Evolutionary conservation across 73 alveolate genomes (phyloP).

Genomic region (Paramecium caudatum): DNA sequence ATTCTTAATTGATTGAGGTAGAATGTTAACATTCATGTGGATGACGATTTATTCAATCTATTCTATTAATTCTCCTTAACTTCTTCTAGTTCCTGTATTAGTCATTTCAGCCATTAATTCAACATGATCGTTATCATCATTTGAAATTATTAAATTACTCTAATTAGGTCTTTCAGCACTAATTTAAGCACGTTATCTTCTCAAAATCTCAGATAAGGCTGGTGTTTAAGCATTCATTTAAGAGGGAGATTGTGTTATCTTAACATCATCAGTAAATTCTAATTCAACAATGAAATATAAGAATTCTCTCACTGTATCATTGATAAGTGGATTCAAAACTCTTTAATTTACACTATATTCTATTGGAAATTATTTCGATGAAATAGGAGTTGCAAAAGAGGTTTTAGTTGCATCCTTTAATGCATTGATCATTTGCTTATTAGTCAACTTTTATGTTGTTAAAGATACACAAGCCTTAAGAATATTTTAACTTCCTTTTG

Average conservation of each 20-base stretch:
- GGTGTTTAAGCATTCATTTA: background rate
- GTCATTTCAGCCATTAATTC: constrained; percentile 15
- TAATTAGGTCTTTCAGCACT: background rate
- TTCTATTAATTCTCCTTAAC: background rate
- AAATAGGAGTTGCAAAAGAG: background rate
- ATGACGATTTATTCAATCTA: background rate
- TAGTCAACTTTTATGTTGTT: background rate
- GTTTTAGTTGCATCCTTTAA: background rate
- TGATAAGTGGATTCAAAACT: background rate
- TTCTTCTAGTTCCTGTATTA: constrained; percentile 20
- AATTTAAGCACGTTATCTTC: background rate
- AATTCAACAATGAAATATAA: constrained; percentile 2
- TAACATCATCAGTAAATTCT: background rate
- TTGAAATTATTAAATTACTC: background rate
- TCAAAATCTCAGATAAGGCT: background rate
- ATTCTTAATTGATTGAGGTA: background rate
- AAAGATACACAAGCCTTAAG: background rate
- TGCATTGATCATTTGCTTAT: background rate
- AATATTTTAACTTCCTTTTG: background rate
- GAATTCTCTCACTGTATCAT: background rate
- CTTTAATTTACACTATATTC: constrained; percentile 15
- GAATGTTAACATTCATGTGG: background rate
- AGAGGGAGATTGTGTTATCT: background rate
- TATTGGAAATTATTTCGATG: background rate
- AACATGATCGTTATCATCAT: constrained; percentile 19